Percentiles rank a stretch among this genome's conserved stretches.
Conservation (phyloP, 805 yeast species). For the Metschnikowia noctiluminum region DNA sequence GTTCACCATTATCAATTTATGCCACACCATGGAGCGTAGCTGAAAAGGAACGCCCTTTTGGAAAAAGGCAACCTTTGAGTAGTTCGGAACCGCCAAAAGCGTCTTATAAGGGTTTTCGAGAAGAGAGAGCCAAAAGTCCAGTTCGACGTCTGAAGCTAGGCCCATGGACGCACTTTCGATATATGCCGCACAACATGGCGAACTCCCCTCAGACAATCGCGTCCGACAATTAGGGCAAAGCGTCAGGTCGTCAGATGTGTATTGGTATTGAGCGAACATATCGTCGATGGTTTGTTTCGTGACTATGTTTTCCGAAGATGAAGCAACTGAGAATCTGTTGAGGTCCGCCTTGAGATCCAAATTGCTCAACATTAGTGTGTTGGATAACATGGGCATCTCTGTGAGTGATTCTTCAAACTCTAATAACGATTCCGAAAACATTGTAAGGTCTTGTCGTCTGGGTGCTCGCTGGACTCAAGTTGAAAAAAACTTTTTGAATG, state of each 20-base stretch:
- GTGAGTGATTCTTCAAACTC: conserved; percentile 21
- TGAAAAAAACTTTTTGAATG: neutral
- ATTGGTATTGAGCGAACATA: conserved; percentile 13
- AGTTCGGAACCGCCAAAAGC: conserved; percentile 45
- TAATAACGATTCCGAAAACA: conserved; percentile 18
- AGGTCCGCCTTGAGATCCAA: conserved; percentile 19
- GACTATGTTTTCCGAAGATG: neutral
- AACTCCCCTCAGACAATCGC: conserved; percentile 1
- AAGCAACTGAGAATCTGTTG: conserved; percentile 13
- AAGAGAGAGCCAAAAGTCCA: conserved; percentile 44
- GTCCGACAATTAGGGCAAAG: conserved; percentile 12
- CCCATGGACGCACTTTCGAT: conserved; percentile 8
- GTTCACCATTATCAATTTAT: conserved; percentile 31
- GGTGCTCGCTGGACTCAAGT: neutral
- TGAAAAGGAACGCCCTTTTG: conserved; percentile 45
- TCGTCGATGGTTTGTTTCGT: conserved; percentile 2
- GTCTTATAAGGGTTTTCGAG: conserved; percentile 44
- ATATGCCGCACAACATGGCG: conserved; percentile 10
- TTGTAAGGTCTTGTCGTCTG: neutral
- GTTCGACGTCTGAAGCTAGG: conserved; percentile 23
- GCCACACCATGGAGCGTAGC: conserved; percentile 45
- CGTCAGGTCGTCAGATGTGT: conserved; percentile 11
- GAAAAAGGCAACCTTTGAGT: conserved; percentile 41
- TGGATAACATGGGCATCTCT: conserved; percentile 9
- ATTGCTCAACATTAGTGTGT: conserved; percentile 16